Evolutionary conservation across 345 rosid genomes (phyloP), one percentile per base, ranked within the genome.

Genomic region (Moricandia arvensis): DNA sequence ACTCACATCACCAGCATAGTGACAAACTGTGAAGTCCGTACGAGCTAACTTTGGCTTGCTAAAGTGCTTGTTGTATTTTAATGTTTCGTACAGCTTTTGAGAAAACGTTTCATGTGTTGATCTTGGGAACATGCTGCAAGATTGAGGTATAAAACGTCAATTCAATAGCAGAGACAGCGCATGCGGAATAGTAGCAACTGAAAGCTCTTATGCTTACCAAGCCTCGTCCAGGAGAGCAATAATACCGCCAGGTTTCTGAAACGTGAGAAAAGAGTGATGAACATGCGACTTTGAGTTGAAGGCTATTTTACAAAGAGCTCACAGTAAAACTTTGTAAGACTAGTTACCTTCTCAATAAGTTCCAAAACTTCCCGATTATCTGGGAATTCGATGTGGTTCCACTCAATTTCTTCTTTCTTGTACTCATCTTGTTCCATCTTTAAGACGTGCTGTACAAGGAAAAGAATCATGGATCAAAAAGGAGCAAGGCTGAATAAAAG

Each of bases 381-480:
- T 57, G 87, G 90, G 82, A 95, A 95, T 0, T 88, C 91, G 70
- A 95, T 95, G 86, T 89, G 87, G 87, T 90, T 88, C 99, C 99
- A 95, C 69, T 86, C 69, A 82, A 95, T 95, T 83, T 89, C 89
- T 86, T 95, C 99, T 80, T 88, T 95, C n/a, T 82, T 89, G 83
- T 94, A 91, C 82, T 94, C 98, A 73, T 91, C 99, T 88, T 95
- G 99, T 85, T 95, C 99, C 97, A 95, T 89, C 85, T 95, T 90
- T 80, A 90, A 95, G 72, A 95, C 99, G 66, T 95, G 99, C 99
- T 95, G 96, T 59, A 10, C 61, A 80, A 47, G 79, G 43, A 54
- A 41, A 53, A 72, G 57, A 68, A 59, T 67, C 79, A 78, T 59
- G 69, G 61, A 59, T 84, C 66, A 84, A n/a, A n/a, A 47, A 5